phyloP scores from a whole-genome alignment of 176 grass and related monocot genomes.

The Raddia distichophylla region DNA sequence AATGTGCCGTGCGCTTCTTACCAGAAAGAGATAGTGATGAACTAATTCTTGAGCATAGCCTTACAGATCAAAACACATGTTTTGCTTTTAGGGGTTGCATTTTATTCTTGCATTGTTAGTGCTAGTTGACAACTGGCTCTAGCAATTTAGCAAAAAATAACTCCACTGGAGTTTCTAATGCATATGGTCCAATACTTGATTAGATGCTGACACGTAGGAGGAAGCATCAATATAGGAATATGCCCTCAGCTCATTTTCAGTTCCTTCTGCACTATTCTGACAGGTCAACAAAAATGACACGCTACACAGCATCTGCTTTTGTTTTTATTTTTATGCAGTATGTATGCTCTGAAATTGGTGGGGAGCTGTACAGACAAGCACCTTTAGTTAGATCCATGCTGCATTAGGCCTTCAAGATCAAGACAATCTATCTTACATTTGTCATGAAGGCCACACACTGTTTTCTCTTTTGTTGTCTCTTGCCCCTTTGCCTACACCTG shows the following conservation, averaged over 20 bases:
- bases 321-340: conserved; percentile 21
- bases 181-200: conserved; percentile 10
- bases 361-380: conserved; percentile 38
- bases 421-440: conserved; percentile 41
- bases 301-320: background rate
- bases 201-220: conserved; percentile 42
- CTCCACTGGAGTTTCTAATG: background rate
- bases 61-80: conserved; percentile 3
- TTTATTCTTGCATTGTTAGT: conserved; percentile 1
- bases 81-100: conserved; percentile 8
- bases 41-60: conserved; percentile 7
- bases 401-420: conserved; percentile 17
- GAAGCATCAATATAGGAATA: conserved; percentile 42
- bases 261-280: conserved; percentile 25
- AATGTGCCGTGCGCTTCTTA: background rate
- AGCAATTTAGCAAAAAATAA: conserved; percentile 9
- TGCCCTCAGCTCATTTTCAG: conserved; percentile 21
- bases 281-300: conserved; percentile 39
- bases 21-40: background rate
- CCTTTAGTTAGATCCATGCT: conserved; percentile 23
- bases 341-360: conserved; percentile 34
- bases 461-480: conserved; percentile 15
- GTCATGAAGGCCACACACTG: conserved; percentile 8
- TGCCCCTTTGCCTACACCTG: conserved; percentile 15
- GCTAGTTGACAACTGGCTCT: conserved; percentile 16